These are phyloP conservation scores for Mentha longifolia DNA, from an alignment of 257 asterid genomes.

Conservation along the genomic window DNA sequence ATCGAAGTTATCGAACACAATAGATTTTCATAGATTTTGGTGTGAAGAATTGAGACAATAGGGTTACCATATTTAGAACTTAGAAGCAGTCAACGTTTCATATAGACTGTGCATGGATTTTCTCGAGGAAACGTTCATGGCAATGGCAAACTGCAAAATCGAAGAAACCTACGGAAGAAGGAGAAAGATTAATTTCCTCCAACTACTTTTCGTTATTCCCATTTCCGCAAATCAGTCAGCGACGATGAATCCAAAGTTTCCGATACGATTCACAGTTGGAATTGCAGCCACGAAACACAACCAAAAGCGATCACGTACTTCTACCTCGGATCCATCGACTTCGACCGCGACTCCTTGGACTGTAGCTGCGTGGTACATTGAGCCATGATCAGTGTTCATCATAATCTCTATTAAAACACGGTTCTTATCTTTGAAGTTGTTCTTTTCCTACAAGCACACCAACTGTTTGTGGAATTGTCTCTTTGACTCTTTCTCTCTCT, in stretches of 20 bases:
- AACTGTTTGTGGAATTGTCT: slow-evolving; percentile 34
- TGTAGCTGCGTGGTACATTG: slow-evolving; percentile 20
- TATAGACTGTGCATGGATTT: background rate
- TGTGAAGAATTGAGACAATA: background rate
- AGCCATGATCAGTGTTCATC: slow-evolving; percentile 2
- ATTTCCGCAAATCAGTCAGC: slow-evolving; percentile 22
- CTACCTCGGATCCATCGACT: slow-evolving; percentile 27
- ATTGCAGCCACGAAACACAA: slow-evolving; percentile 18
- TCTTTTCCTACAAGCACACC: slow-evolving; percentile 27
- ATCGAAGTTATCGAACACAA: no score
- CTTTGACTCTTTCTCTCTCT: slow-evolving; percentile 18
- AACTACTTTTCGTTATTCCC: background rate
- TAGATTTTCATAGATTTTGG: no score
- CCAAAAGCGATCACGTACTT: background rate
- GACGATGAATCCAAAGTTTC: slow-evolving; percentile 46
- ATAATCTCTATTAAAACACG: slow-evolving; percentile 17
- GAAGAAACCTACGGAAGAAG: slow-evolving; percentile 21
- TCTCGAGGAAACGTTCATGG: background rate
- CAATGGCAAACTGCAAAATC: slow-evolving; percentile 22
- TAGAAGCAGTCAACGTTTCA: background rate
- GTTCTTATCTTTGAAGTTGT: slow-evolving; percentile 18
- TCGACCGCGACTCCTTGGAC: slow-evolving; percentile 38
- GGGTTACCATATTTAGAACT: background rate
- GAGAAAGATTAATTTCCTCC: background rate
- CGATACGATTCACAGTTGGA: slow-evolving; percentile 35